Base-by-base conservation (phyloP, 768 basidiomycete species). In the Goffeauzyma gilvescens region DNA sequence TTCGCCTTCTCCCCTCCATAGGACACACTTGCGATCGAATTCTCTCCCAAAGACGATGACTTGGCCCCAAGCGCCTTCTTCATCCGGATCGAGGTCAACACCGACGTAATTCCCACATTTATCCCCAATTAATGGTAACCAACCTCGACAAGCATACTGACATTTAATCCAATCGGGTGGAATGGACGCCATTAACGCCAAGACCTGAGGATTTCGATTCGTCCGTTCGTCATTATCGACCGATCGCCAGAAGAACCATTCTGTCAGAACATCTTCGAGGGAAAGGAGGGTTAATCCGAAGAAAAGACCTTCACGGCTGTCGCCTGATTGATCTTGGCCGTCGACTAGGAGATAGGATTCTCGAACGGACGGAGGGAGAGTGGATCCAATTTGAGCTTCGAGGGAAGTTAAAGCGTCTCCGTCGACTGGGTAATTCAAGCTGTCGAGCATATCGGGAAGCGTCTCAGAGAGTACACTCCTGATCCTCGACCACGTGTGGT, bases 31-130 rank as follows among this genome's bases (percentile, higher is more conserved):
- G 9, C 85, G 81, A 64, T 98, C 93, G 63, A 96, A 95, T 59
- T 96, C 93, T 38, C 93, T 75, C n/a, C 93, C 93, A 61, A 96
- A 98, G 37, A 95, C 78, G 45, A 98, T 93, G 35, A 95, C 90
- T 60, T 98, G 93, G 5, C 93, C 93, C 42, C 71, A 69, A 7
- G 72, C 66, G 32, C 86, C 87, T 21, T 18, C 42, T 15, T 40
- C 46, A 14, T 55, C 54, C 1, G 90, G 90, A 63, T 80, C 85
- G 45, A 98, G 71, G 63, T 98, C 93, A 35, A 98, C 72, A 43
- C 93, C 93, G 46, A 96, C 73, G 60, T 98, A 98, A 66, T 98
- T 98, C 24, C 93, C 93, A 23, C 75, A 77, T 53, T 84, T 82
- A 66, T 98, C 93, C 28, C 78, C 78, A 44, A 93, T 73, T 49